These are phyloP conservation scores for Anastatica hierochuntica DNA, from an alignment of 345 rosid species.

Conservation along the genomic window DNA sequence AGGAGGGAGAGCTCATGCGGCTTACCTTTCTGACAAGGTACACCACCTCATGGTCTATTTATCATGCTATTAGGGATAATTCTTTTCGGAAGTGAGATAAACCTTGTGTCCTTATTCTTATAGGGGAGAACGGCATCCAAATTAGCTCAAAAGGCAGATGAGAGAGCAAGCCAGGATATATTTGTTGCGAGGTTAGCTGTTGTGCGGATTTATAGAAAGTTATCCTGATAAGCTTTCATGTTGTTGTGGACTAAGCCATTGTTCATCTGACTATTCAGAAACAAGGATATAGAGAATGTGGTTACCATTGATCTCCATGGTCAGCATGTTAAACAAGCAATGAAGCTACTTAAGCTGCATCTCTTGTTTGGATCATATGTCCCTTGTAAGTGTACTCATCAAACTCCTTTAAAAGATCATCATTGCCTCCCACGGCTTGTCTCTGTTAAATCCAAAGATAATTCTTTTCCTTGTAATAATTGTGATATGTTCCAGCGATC, in stretches of 20 bases:
- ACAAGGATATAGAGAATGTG: constrained; percentile 65
- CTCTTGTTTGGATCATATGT: constrained; percentile 55
- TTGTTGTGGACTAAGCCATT: constrained; percentile 16
- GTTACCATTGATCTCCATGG: constrained; percentile 93
- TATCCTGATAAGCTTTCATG: background rate
- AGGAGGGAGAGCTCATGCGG: constrained; percentile 50
- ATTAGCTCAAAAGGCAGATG: constrained; percentile 66
- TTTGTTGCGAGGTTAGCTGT: constrained; percentile 67
- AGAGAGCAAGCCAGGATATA: constrained; percentile 77
- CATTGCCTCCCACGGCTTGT: background rate
- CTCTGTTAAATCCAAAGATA: background rate
- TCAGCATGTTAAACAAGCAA: constrained; percentile 86
- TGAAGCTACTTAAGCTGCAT: constrained; percentile 65
- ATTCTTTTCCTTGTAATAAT: background rate
- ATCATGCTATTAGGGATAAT: background rate
- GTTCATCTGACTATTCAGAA: constrained; percentile 39
- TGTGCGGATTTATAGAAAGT: background rate
- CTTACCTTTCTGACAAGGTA: constrained; percentile 84
- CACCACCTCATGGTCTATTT: constrained; percentile 5
- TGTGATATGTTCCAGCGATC: constrained; percentile 42
- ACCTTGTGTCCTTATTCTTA: constrained; percentile 6
- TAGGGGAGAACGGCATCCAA: constrained; percentile 52
- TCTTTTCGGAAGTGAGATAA: background rate
- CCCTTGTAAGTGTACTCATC: constrained; percentile 47
- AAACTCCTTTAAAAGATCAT: background rate